Evolutionary conservation across 2,329 filamentous ascomycete genomes (phyloP).

Genomic region (Monosporascus sp.): DNA sequence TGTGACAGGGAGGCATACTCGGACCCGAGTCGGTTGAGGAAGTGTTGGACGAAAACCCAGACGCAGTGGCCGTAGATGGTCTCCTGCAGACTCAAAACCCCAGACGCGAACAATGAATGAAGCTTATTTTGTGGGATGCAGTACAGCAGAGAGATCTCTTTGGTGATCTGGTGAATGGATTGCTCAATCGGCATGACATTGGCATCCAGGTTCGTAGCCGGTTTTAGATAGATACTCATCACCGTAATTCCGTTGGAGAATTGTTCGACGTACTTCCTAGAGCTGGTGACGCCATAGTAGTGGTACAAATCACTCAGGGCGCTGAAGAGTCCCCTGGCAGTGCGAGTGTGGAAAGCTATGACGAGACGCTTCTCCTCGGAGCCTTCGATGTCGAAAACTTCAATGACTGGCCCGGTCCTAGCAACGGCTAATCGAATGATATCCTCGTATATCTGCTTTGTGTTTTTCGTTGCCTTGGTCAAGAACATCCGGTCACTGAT

Average conservation of each 20-base stretch:
- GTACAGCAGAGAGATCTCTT: slow-evolving; percentile 94
- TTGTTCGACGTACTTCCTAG: slow-evolving; percentile 96
- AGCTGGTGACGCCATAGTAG: slow-evolving; percentile 95
- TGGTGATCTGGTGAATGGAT: slow-evolving; percentile 97
- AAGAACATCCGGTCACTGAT: slow-evolving; percentile 93
- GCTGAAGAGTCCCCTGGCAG: slow-evolving; percentile 89
- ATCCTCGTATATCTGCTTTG: slow-evolving; percentile 90
- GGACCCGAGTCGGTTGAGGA: slow-evolving; percentile 87
- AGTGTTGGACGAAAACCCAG: slow-evolving; percentile 97
- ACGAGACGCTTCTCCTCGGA: slow-evolving; percentile 90
- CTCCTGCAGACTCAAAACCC: slow-evolving; percentile 87
- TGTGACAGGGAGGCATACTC: slow-evolving; percentile 87
- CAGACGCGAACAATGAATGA: slow-evolving; percentile 80
- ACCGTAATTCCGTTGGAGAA: slow-evolving; percentile 98
- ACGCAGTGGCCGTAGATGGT: slow-evolving; percentile 96
- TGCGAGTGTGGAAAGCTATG: slow-evolving; percentile 88
- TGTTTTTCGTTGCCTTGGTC: slow-evolving; percentile 93
- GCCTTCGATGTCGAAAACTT: slow-evolving; percentile 93
- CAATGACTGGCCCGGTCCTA: slow-evolving; percentile 89
- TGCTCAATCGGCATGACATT: slow-evolving; percentile 77
- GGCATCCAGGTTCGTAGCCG: slow-evolving; percentile 53
- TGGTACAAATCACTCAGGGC: slow-evolving; percentile 95
- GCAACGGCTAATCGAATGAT: slow-evolving; percentile 81
- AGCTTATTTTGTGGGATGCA: slow-evolving; percentile 98
- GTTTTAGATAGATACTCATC: slow-evolving; percentile 90